These are phyloP conservation scores for Xylariaceae sp. DNA, from an alignment of 2,329 filamentous ascomycete genomes.

Conservation along the genomic window DNA sequence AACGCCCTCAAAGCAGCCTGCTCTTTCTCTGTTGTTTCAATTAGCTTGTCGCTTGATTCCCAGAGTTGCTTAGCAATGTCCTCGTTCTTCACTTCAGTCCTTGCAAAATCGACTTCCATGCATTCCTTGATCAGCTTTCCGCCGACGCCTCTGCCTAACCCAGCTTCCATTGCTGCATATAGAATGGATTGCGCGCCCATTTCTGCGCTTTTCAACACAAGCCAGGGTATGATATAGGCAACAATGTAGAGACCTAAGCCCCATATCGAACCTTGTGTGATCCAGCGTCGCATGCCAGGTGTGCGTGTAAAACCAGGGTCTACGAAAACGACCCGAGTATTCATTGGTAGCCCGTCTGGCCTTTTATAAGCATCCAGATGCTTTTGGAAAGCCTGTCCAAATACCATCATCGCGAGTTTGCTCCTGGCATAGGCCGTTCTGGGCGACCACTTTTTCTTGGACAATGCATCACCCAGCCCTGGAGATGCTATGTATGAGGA, in stretches of 20 bases:
- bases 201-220: constrained; percentile 82
- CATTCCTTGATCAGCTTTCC: constrained; percentile 89
- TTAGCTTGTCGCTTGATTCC: constrained; percentile 84
- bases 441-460: constrained; percentile 60
- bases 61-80: constrained; percentile 82
- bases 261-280: constrained; percentile 82
- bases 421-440: constrained; percentile 66
- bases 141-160: constrained; percentile 67
- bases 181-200: constrained; percentile 88
- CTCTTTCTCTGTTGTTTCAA: constrained; percentile 82
- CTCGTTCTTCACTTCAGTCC: constrained; percentile 79
- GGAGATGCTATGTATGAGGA: constrained; percentile 84
- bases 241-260: constrained; percentile 78
- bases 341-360: constrained; percentile 82
- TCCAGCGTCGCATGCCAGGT: constrained; percentile 84
- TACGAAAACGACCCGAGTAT: constrained; percentile 81
- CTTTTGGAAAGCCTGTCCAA: constrained; percentile 90
- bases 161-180: constrained; percentile 82
- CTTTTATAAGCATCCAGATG: constrained; percentile 84
- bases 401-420: constrained; percentile 84
- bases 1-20: constrained; percentile 58
- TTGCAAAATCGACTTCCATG: constrained; percentile 72
- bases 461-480: constrained; percentile 61
- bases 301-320: constrained; percentile 88
- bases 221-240: constrained; percentile 82